Conservation (phyloP, 768 basidiomycete genomes). For the Mycena indigotica region DNA sequence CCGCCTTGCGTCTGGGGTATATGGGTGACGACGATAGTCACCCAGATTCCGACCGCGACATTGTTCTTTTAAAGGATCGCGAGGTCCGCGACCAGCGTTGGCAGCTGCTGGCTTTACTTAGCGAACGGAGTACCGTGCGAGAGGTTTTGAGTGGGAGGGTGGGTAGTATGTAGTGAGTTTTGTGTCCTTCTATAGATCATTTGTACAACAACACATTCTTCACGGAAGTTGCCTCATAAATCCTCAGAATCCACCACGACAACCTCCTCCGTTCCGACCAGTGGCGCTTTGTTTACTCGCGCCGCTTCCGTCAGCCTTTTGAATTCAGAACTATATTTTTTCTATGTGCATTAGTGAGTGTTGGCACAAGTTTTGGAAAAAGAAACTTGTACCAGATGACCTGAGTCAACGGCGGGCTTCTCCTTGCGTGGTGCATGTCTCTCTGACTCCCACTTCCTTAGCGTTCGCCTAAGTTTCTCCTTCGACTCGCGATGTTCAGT, state of each 20-base stretch:
- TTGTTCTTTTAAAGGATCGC: constrained; percentile 57
- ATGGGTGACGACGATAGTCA: constrained; percentile 51
- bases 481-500: constrained; percentile 45
- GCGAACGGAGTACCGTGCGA: constrained; percentile 71
- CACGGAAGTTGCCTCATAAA: neutral
- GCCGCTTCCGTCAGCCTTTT: constrained; percentile 40
- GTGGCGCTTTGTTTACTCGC: constrained; percentile 28
- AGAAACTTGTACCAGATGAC: constrained; percentile 45
- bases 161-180: constrained; percentile 30
- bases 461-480: constrained; percentile 50
- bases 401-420: constrained; percentile 37
- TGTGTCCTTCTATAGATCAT: neutral
- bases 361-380: no score
- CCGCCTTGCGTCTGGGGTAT: constrained; percentile 64
- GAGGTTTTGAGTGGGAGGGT: constrained; percentile 46
- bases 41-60: constrained; percentile 53
- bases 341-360: constrained; percentile 27
- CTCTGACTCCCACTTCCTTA: constrained; percentile 62
- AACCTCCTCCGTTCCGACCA: constrained; percentile 21
- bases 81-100: constrained; percentile 71
- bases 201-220: neutral
- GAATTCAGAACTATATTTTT: constrained; percentile 43
- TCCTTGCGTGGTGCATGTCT: constrained; percentile 44
- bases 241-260: constrained; percentile 42
- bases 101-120: constrained; percentile 77